Evolutionary conservation across 768 basidiomycete genomes (phyloP), one percentile per base, ranked within the genome.

Genomic region (Suillus variegatus): DNA sequence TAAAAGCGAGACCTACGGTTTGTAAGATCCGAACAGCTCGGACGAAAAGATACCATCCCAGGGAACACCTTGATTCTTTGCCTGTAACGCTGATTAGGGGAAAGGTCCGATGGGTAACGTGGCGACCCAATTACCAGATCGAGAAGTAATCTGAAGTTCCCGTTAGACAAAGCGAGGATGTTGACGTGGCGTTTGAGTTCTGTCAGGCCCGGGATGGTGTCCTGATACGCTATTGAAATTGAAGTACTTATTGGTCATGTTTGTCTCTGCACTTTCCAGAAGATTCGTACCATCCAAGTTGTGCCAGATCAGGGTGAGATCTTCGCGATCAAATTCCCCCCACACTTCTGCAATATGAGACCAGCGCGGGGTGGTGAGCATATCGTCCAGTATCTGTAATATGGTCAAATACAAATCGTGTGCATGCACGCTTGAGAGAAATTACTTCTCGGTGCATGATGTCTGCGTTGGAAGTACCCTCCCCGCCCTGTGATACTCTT

Each of bases 41-140:
- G 83, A 77, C 1, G 88, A 88, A 63, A 91, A 82, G 25, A 91
- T 75, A 1, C 80, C 78, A 64, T 90, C 88, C 88, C 87, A 90
- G 0, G 88, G 88, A 4, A 90, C 75, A 20, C 82, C 77, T 3
- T 86, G 84, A 63, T 84, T 75, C 74, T 86, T 90, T 1, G 89
- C 88, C 88, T 89, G 61, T 28, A 32, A 4, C 16, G 18, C 2
- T 32, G 14, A 36, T 69, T 22, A 61, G 47, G 14, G 25, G 18
- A 47, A 41, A 13, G 2, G n/a, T 40, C 14, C 36, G 18, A 40
- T n/a, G 41, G 7, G 7, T 18, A 22, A 3, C 6, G 40, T 25
- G 63, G 51, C 51, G 38, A 54, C 46, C 6, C 16, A 52, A 62
- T 38, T 65, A 86, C 88, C 86, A 90, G 82, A 69, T 90, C 87